A percentile compares a stretch with the other conserved stretches of the same genome.
These are phyloP conservation scores for Raddia guianensis DNA, from an alignment of 176 grass and related monocot species.

Conservation along the genomic window DNA sequence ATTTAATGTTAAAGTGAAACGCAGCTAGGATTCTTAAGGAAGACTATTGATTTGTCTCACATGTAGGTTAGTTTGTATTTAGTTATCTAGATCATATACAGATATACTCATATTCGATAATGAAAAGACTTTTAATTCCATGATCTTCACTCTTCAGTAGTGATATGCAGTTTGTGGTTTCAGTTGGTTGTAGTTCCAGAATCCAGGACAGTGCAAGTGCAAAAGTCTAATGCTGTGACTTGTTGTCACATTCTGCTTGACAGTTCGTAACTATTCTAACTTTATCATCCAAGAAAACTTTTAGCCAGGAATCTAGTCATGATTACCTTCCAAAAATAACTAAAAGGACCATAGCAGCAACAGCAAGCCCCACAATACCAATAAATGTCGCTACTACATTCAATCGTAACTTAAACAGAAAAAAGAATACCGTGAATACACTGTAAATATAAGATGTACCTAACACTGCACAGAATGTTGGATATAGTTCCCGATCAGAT, in stretches of 20 bases:
- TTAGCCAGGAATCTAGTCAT: not conserved
- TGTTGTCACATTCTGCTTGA: not conserved
- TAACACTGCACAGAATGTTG: too few species aligned
- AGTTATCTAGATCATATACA: not conserved
- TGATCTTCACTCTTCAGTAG: not conserved
- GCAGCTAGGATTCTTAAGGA: not conserved
- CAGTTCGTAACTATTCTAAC: not conserved
- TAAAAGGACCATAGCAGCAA: conserved; percentile 73
- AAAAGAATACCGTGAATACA: conserved; percentile 32
- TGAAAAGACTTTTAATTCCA: not conserved
- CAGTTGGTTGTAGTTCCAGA: too few species aligned
- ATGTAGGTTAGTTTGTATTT: not conserved
- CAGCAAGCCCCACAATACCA: conserved; percentile 75
- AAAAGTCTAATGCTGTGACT: not conserved
- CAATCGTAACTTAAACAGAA: conserved; percentile 77
- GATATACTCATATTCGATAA: not conserved
- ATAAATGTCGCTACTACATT: conserved; percentile 98
- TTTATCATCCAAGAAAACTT: conserved; percentile 7
- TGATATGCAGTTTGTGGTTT: not conserved
- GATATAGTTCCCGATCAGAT: too few species aligned
- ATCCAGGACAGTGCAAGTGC: not conserved
- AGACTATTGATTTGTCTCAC: not conserved
- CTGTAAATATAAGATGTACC: too few species aligned
- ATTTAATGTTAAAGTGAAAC: not conserved
- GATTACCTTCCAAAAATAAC: conserved; percentile 81